Conservation (phyloP, 2,329 filamentous ascomycete genomes). For the Gnomoniopsis smithogilvyi region DNA sequence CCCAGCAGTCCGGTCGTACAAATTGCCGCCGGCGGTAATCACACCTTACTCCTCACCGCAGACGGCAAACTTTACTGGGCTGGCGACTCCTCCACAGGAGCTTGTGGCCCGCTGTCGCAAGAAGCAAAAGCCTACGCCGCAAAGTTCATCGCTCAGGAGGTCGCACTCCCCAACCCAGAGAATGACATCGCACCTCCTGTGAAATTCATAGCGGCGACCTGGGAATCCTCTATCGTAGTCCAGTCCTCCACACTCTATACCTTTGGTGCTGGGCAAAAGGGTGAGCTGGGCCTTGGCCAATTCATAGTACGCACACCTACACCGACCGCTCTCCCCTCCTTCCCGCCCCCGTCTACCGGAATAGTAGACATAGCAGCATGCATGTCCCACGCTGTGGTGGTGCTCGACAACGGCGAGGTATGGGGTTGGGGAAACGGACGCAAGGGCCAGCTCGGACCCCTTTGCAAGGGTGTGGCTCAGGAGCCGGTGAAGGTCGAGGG, state of each 20-base stretch:
- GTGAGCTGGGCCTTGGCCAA: constrained; percentile 66
- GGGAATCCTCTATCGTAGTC: constrained; percentile 70
- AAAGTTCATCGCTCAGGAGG: neutral
- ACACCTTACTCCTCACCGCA: constrained; percentile 70
- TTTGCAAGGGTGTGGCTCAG: constrained; percentile 46
- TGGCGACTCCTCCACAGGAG: constrained; percentile 56
- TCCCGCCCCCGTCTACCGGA: constrained; percentile 58
- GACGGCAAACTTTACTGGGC: constrained; percentile 60
- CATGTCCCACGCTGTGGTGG: constrained; percentile 72
- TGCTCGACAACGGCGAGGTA: constrained; percentile 71
- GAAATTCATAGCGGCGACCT: constrained; percentile 65
- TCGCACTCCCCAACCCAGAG: neutral
- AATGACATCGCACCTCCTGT: constrained; percentile 21
- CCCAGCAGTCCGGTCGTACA: constrained; percentile 33
- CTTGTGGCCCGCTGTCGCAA: constrained; percentile 44
- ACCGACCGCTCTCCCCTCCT: constrained; percentile 50
- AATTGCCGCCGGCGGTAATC: constrained; percentile 73
- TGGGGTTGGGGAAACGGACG: constrained; percentile 88
- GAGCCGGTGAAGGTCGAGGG: constrained; percentile 58
- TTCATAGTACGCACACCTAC: constrained; percentile 46
- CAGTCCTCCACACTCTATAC: constrained; percentile 53
- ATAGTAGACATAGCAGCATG: constrained; percentile 67
- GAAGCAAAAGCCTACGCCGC: neutral
- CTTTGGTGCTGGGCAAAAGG: constrained; percentile 65
- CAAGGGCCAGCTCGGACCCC: constrained; percentile 76